A percentile compares a stretch with the other conserved stretches of the same genome.
These are phyloP conservation scores for Plasmodium malariae DNA, from an alignment of 169 alveolate species.

Conservation along the genomic window DNA sequence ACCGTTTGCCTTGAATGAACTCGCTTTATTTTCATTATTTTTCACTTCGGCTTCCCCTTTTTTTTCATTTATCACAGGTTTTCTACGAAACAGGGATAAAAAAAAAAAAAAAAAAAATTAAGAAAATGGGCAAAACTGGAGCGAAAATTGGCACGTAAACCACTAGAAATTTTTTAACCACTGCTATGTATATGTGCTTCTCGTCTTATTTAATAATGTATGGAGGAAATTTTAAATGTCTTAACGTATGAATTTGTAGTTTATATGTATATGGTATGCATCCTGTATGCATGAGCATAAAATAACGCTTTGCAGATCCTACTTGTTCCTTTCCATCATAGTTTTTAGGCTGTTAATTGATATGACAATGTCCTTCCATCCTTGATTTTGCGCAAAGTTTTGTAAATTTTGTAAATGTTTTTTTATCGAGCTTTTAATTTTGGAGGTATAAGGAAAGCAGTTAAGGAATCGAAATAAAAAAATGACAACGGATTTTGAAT, in stretches of 20 bases:
- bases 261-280: too few relatives aligned
- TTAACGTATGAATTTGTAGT: too few relatives aligned
- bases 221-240: too few relatives aligned
- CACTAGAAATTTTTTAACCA: neutral
- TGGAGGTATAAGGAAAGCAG: slow-evolving; percentile 39
- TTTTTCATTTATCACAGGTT: slow-evolving; percentile 17
- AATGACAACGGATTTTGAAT: slow-evolving; percentile 43
- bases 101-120: too few relatives aligned
- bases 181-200: too few relatives aligned
- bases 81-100: neutral
- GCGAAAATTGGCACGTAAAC: neutral
- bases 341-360: slow-evolving; percentile 51
- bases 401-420: slow-evolving; percentile 35
- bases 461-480: slow-evolving; percentile 43
- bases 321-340: slow-evolving; percentile 56
- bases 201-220: too few relatives aligned
- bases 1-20: slow-evolving; percentile 41
- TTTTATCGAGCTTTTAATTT: slow-evolving; percentile 44
- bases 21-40: slow-evolving; percentile 5
- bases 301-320: too few relatives aligned
- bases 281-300: too few relatives aligned
- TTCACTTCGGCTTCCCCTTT: slow-evolving; percentile 15
- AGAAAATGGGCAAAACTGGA: neutral
- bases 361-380: slow-evolving; percentile 59
- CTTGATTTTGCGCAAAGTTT: slow-evolving; percentile 27